phyloP scores from a whole-genome alignment of 495 filamentous ascomycete genomes.

The Penicillium bialowiezense region DNA sequence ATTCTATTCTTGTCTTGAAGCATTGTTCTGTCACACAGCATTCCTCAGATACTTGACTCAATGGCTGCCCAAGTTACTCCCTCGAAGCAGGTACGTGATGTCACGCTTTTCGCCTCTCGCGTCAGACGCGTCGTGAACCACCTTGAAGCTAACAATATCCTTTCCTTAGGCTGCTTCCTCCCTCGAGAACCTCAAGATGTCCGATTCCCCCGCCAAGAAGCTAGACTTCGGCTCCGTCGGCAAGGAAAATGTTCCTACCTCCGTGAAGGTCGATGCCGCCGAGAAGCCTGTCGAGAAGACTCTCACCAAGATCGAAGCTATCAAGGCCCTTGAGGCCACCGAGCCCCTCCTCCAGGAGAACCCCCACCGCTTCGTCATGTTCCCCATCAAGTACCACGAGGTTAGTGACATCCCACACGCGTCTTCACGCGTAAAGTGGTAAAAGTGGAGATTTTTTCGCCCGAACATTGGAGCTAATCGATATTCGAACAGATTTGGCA shows the following conservation, averaged over 20 bases:
- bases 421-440: slow-evolving; percentile 67
- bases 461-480: slow-evolving; percentile 23
- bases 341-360: slow-evolving; percentile 97
- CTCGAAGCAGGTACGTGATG: slow-evolving; percentile 75
- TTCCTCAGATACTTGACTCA: slow-evolving; percentile 28
- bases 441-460: neutral
- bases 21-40: slow-evolving; percentile 9
- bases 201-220: slow-evolving; percentile 87
- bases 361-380: slow-evolving; percentile 92
- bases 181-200: slow-evolving; percentile 86
- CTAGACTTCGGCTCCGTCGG: slow-evolving; percentile 64
- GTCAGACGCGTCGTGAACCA: slow-evolving; percentile 30
- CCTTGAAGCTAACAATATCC: slow-evolving; percentile 22
- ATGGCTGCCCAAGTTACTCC: slow-evolving; percentile 77
- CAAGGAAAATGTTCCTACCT: slow-evolving; percentile 80
- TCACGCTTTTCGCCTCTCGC: slow-evolving; percentile 38
- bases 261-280: slow-evolving; percentile 47
- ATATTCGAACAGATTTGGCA: slow-evolving; percentile 79
- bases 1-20: slow-evolving; percentile 20
- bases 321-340: slow-evolving; percentile 69
- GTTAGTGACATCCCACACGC: slow-evolving; percentile 64
- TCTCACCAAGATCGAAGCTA: slow-evolving; percentile 51
- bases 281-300: slow-evolving; percentile 53
- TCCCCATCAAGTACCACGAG: slow-evolving; percentile 99
- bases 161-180: slow-evolving; percentile 70